Evolutionary conservation across 1,284 basidiomycete species (phyloP), one percentile per base, ranked within the genome.

Genomic region (Marasmius fiardii): DNA sequence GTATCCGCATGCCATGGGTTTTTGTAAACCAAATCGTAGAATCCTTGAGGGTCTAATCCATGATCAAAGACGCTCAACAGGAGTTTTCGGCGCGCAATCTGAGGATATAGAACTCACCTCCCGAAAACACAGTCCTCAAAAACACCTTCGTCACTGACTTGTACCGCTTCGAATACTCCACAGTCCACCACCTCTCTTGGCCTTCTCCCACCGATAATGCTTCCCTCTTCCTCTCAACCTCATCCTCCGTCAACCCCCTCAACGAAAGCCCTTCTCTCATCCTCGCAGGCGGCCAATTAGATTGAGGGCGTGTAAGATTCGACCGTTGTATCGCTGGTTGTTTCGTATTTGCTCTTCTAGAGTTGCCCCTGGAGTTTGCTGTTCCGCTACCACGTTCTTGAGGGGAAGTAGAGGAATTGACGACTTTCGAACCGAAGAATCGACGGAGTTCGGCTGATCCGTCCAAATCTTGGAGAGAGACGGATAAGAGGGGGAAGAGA

Each of bases 1-100:
- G 94, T 95, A 69, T 98, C 95, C 1, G 88, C 90, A 64, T 97
- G 95, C 82, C 93, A 97, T 0, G 86, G 86, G 43, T 85, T 74
- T 43, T 74, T 75, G 14, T 77, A 71, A 14, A 88, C 58, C 8
- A 90, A 71, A 20, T 78, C 73, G 68, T 78, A 85, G 48, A 90
- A 79, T 0, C 82, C 82, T 57, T 88, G 81, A 0, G 88, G 88
- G 64, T 90, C 89, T 90, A 60, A 20, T 37, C n/a, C n/a, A n/a
- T n/a, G n/a, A n/a, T n/a, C n/a, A n/a, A n/a, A n/a, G n/a, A n/a
- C n/a, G n/a, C n/a, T n/a, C n/a, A n/a, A n/a, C n/a, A n/a, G n/a
- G n/a, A n/a, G n/a, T n/a, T n/a, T n/a, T n/a, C n/a, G n/a, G n/a
- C n/a, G n/a, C n/a, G n/a, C n/a, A n/a, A n/a, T n/a, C n/a, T n/a